Evolutionary conservation across 192 early-diverging fungal genomes (phyloP), one percentile per base, ranked within the genome.

Genomic region (Entomortierella beljakovae): DNA sequence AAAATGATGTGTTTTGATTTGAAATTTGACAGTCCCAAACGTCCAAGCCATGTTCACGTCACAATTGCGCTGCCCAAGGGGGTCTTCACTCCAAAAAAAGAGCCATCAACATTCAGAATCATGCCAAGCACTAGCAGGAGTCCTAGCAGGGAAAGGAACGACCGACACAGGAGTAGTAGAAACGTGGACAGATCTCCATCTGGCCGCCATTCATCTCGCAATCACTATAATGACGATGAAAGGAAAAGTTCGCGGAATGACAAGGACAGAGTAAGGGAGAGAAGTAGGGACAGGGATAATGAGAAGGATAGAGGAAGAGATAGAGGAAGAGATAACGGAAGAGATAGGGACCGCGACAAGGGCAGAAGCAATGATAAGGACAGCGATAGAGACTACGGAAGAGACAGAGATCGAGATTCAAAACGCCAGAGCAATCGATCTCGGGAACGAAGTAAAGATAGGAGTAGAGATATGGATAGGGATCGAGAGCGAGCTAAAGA

Each of bases 61-160:
- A n/a, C n/a, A n/a, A n/a, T n/a, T n/a, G n/a, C n/a, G n/a, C n/a
- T n/a, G n/a, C n/a, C n/a, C n/a, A n/a, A n/a, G n/a, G n/a, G n/a
- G n/a, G n/a, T n/a, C n/a, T n/a, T n/a, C n/a, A n/a, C n/a, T n/a
- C n/a, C n/a, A n/a, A n/a, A n/a, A n/a, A n/a, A n/a, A n/a, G n/a
- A 54, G n/a, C 20, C 32, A 32, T 10, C 34, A 34, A 25, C 50
- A 54, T 35, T 40, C 52, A 70, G n/a, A 28, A 6, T 25, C 49
- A 75, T 66, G 57, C 49, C 64, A 49, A 60, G 42, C 51, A 75
- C 64, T 26, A 75, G 59, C 28, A 67, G 64, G 40, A 75, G 72
- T 13, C 72, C 31, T 31, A 68, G 64, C 33, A 55, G 34, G 28
- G 72, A 75, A 26, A 75, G 72, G 15, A 46, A 32, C 20, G 58